phyloP scores from a whole-genome alignment of 768 basidiomycete species.

The Kwoniella heveanensis region DNA sequence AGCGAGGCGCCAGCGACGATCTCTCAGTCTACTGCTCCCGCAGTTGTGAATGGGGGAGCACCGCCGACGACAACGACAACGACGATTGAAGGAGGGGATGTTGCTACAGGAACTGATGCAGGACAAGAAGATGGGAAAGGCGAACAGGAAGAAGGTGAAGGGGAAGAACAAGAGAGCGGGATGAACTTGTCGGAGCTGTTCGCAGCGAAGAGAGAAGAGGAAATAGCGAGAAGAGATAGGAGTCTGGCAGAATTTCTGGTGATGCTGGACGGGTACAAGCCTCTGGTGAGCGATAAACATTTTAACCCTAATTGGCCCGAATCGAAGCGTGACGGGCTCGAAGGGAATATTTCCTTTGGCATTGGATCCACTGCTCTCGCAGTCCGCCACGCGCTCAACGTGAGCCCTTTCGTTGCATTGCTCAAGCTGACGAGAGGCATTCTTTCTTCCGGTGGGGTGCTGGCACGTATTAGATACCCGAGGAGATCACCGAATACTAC shows the following conservation, averaged over 20 bases:
- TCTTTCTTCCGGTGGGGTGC: neutral
- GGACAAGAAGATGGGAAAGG: constrained; percentile 1
- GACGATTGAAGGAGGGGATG: neutral
- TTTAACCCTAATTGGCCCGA: constrained; percentile 1
- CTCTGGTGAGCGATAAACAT: constrained; percentile 79
- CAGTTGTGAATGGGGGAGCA: neutral
- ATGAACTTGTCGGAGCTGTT: constrained; percentile 33
- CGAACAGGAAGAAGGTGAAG: neutral
- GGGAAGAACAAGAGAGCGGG: constrained; percentile 12
- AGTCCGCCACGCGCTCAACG: no score
- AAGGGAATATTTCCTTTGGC: no score
- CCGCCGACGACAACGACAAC: neutral
- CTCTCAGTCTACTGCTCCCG: no score
- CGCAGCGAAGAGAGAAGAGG: constrained; percentile 46
- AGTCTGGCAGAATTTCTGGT: constrained; percentile 90
- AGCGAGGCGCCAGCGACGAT: neutral
- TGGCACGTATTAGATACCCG: constrained; percentile 72
- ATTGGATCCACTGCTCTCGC: no score
- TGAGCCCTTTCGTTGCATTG: no score
- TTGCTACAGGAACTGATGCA: neutral
- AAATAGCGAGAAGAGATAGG: constrained; percentile 74
- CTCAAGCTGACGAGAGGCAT: no score
- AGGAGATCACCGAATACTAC: constrained; percentile 97
- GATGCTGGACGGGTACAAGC: constrained; percentile 96
- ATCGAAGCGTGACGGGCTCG: no score